A percentile compares a stretch with the other conserved stretches of the same genome.
Evolutionary conservation across 139 green algal genomes (phyloP).

Genomic region (Deuterostichococcus epilithicus): DNA sequence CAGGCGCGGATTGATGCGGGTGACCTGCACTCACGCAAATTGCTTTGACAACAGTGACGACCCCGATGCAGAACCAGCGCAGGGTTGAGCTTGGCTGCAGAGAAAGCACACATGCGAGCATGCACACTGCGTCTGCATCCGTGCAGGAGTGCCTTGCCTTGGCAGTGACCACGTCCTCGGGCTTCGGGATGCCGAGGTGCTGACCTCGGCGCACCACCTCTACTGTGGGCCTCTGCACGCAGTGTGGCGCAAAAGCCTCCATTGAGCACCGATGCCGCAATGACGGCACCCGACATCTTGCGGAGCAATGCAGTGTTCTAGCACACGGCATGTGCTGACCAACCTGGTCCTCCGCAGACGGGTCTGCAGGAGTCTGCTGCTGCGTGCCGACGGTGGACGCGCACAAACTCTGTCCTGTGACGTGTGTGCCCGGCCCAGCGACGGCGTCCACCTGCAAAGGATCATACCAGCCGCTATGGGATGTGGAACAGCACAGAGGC

Average conservation of each 20-base stretch:
- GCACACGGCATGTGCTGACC: no score
- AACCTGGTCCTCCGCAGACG: background rate
- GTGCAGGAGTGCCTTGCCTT: slow-evolving; percentile 18
- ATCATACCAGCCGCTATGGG: no score
- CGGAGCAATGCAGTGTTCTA: background rate
- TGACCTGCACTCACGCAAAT: slow-evolving; percentile 21
- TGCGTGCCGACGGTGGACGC: slow-evolving; percentile 45
- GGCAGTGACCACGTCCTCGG: slow-evolving; percentile 38
- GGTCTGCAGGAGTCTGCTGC: slow-evolving; percentile 1
- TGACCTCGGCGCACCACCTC: slow-evolving; percentile 23
- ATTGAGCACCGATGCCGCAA: background rate
- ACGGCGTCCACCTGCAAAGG: slow-evolving; percentile 36
- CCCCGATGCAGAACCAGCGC: background rate
- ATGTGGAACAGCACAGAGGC: no score
- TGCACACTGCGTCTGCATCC: background rate
- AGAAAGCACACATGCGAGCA: background rate
- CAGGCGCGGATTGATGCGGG: slow-evolving; percentile 37
- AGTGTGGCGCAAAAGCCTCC: background rate
- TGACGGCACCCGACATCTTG: background rate
- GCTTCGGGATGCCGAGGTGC: slow-evolving; percentile 27
- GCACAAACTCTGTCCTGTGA: slow-evolving; percentile 36
- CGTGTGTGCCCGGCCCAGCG: slow-evolving; percentile 48
- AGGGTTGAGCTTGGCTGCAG: background rate
- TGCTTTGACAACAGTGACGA: background rate
- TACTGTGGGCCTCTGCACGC: slow-evolving; percentile 21